These are phyloP conservation scores for Myriangium duriaei DNA, from an alignment of 2,329 filamentous ascomycete genomes.

Conservation along the genomic window DNA sequence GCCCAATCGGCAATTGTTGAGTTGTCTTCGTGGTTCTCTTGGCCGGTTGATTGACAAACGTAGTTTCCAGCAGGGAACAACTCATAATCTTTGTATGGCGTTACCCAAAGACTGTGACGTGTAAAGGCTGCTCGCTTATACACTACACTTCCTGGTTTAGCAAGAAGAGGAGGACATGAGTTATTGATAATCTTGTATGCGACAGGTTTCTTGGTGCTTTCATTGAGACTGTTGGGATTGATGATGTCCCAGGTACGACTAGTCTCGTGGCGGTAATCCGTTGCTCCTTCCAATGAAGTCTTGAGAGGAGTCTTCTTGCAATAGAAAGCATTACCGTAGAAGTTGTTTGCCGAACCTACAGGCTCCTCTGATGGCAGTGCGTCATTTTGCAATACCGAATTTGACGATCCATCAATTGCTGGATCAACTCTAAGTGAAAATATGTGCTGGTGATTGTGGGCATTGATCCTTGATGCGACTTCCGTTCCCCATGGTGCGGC, in stretches of 20 bases:
- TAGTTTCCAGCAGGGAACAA: constrained; percentile 37
- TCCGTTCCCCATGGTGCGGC: constrained; percentile 38
- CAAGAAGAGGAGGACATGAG: constrained; percentile 38
- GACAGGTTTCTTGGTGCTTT: constrained; percentile 31
- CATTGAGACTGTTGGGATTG: constrained; percentile 35
- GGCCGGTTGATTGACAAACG: constrained; percentile 33
- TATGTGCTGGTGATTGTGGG: constrained; percentile 59
- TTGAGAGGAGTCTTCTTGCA: constrained; percentile 39
- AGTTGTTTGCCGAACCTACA: constrained; percentile 38
- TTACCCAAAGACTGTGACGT: constrained; percentile 42
- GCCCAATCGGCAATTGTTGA: constrained; percentile 29
- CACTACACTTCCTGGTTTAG: constrained; percentile 33
- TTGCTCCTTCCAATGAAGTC: constrained; percentile 14
- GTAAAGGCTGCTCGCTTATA: constrained; percentile 36
- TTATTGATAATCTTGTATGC: constrained; percentile 38
- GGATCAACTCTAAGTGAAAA: constrained; percentile 55
- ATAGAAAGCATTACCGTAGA: constrained; percentile 44
- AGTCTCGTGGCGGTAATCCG: constrained; percentile 26
- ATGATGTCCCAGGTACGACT: constrained; percentile 45
- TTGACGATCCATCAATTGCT: constrained; percentile 43
- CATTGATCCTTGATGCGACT: constrained; percentile 51
- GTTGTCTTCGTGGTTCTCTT: constrained; percentile 9
- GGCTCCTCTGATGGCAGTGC: constrained; percentile 34
- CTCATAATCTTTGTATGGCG: constrained; percentile 40
- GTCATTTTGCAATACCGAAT: constrained; percentile 42